Evolutionary conservation across 208 protist species (phyloP).

Genomic region (Leptomonas pyrrhocoris): DNA sequence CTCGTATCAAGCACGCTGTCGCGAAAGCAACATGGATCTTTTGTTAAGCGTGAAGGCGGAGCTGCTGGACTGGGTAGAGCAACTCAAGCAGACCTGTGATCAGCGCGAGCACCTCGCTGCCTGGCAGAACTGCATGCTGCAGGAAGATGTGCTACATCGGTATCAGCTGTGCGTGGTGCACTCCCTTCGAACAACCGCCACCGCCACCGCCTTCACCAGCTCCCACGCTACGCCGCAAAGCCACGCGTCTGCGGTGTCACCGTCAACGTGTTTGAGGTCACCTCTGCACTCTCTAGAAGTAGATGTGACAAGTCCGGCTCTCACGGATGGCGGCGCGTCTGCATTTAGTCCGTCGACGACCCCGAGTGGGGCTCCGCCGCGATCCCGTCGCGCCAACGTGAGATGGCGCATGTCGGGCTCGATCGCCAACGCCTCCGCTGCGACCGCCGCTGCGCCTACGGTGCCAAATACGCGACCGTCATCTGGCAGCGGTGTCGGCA

Average conservation of each 20-base stretch:
- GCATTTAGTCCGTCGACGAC: background rate
- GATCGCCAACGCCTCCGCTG: background rate
- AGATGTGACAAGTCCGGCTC: background rate
- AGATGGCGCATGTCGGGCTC: slow-evolving; percentile 15
- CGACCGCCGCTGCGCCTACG: background rate
- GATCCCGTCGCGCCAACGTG: slow-evolving; percentile 14
- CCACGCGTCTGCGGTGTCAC: background rate
- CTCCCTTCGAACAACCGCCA: background rate
- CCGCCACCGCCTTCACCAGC: background rate
- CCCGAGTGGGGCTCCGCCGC: background rate
- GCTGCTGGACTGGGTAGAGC: slow-evolving; percentile 43
- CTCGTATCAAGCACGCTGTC: slow-evolving; percentile 16
- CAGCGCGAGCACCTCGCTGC: slow-evolving; percentile 25
- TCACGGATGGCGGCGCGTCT: background rate
- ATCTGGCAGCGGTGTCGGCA: too few species aligned
- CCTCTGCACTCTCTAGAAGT: background rate
- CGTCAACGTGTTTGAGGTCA: background rate
- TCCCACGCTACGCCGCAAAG: background rate
- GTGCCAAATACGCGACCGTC: too few species aligned
- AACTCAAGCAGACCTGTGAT: slow-evolving; percentile 43
- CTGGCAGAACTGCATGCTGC: slow-evolving; percentile 45
- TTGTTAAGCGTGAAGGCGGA: slow-evolving; percentile 40
- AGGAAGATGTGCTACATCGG: slow-evolving; percentile 39
- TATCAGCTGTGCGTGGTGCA: slow-evolving; percentile 41
- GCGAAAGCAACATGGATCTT: slow-evolving; percentile 21